Evolutionary conservation across 2,329 filamentous ascomycete genomes (phyloP).

Genomic region (Curvularia lunata): DNA sequence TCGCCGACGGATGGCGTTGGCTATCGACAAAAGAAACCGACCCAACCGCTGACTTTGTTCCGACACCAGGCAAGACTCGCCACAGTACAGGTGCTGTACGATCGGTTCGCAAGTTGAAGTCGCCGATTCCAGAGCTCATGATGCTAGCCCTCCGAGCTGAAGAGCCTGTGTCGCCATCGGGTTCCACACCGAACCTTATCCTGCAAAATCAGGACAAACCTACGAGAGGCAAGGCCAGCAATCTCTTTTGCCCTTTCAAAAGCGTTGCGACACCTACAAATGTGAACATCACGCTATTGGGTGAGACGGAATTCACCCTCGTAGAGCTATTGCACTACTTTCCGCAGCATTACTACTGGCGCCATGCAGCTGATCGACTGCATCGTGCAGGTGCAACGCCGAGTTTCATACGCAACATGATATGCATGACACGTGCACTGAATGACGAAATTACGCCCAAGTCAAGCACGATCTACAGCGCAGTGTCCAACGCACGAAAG

Average conservation of each 20-base stretch:
- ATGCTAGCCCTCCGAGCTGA: neutral
- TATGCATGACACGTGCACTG: slow-evolving; percentile 22
- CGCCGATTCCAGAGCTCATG: slow-evolving; percentile 24
- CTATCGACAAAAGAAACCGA: slow-evolving; percentile 7
- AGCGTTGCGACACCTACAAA: slow-evolving; percentile 23
- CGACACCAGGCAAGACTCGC: slow-evolving; percentile 10
- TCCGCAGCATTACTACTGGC: slow-evolving; percentile 26
- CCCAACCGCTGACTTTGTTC: slow-evolving; percentile 1
- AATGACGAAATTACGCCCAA: neutral
- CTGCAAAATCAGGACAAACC: slow-evolving; percentile 13
- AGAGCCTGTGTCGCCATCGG: neutral
- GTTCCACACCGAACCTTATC: neutral
- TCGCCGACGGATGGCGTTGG: slow-evolving; percentile 29
- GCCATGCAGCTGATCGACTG: slow-evolving; percentile 17
- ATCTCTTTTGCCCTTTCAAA: slow-evolving; percentile 21
- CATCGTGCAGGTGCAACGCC: slow-evolving; percentile 1
- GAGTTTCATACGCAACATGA: slow-evolving; percentile 9
- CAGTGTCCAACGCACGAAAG: neutral
- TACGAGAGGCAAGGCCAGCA: neutral
- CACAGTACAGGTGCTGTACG: neutral
- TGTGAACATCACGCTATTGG: slow-evolving; percentile 21
- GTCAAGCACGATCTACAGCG: neutral
- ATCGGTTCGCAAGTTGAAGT: slow-evolving; percentile 8
- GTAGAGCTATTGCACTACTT: slow-evolving; percentile 26
- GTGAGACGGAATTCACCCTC: slow-evolving; percentile 24